Evolutionary conservation across 345 rosid species (phyloP).

Genomic region (Gossypium ekmanianum): DNA sequence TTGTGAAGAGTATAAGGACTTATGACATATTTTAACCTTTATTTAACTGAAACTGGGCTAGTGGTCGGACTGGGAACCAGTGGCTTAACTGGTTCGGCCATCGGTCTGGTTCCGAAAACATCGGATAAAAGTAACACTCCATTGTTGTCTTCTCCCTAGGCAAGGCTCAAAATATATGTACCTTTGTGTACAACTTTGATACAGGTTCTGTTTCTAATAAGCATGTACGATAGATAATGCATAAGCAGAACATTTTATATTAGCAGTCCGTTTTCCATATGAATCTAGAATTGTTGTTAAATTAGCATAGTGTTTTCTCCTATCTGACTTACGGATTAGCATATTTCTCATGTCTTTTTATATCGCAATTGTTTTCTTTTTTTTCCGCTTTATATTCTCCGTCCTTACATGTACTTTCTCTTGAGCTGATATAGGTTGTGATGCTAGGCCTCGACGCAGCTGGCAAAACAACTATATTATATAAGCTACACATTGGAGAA

Average conservation of each 20-base stretch:
- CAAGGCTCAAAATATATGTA: not conserved
- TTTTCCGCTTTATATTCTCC: not conserved
- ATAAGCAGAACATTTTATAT: not conserved
- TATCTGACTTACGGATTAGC: not conserved
- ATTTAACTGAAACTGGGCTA: too few species aligned
- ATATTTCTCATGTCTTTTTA: not conserved
- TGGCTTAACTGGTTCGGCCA: too few species aligned
- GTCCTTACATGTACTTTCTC: conserved; percentile 13
- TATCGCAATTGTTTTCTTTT: not conserved
- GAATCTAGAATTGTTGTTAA: not conserved
- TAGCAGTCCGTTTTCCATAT: not conserved
- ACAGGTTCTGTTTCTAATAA: not conserved
- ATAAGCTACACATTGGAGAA: conserved; percentile 96
- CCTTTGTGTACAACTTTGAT: not conserved
- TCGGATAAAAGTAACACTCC: too few species aligned
- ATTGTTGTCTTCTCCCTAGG: not conserved
- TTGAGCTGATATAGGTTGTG: conserved; percentile 61
- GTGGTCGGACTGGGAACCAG: too few species aligned
- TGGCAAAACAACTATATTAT: conserved; percentile 91
- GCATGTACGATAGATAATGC: not conserved
- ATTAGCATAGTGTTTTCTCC: not conserved
- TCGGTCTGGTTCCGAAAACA: too few species aligned
- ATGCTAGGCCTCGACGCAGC: conserved; percentile 98
- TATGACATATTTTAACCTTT: too few species aligned
- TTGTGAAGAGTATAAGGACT: too few species aligned